These are phyloP conservation scores for Primulina eburnea DNA, from an alignment of 257 asterid genomes.

Conservation along the genomic window DNA sequence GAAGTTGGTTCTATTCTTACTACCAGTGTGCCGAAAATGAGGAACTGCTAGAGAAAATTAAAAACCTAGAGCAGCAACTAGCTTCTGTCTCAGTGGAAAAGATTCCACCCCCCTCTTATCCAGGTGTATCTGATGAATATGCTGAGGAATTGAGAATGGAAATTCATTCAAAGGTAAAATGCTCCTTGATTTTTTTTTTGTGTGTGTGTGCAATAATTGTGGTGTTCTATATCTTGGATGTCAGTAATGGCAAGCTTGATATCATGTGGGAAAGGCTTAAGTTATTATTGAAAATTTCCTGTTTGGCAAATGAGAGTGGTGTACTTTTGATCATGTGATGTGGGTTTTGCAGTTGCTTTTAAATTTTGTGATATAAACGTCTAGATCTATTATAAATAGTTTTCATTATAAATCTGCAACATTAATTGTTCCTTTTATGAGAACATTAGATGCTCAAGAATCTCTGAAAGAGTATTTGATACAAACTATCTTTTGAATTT, in stretches of 20 bases:
- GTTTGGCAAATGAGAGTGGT: background rate
- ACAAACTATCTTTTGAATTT: background rate
- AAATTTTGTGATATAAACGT: background rate
- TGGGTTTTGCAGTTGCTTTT: conserved; percentile 3
- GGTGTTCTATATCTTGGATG: background rate
- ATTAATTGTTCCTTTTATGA: background rate
- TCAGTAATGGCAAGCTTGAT: background rate
- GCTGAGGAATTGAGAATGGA: conserved; percentile 62
- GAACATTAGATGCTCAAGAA: background rate
- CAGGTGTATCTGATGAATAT: conserved; percentile 50
- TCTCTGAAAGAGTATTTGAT: background rate
- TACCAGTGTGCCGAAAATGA: conserved; percentile 68
- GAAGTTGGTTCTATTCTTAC: conserved; percentile 27
- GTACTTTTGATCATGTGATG: conserved; percentile 6
- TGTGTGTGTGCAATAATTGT: conserved; percentile 1
- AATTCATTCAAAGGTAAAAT: conserved; percentile 74
- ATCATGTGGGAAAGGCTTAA: background rate
- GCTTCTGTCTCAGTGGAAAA: conserved; percentile 47
- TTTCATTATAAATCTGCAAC: background rate
- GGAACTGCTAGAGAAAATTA: conserved; percentile 61
- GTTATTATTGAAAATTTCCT: background rate
- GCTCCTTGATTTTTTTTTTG: conserved; percentile 10
- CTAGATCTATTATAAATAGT: background rate
- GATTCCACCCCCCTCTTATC: conserved; percentile 38
- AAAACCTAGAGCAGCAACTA: conserved; percentile 66